A percentile compares a stretch with the other conserved stretches of the same genome.
phyloP scores from a whole-genome alignment of 768 basidiomycete genomes.

The Tylopilus felleus region DNA sequence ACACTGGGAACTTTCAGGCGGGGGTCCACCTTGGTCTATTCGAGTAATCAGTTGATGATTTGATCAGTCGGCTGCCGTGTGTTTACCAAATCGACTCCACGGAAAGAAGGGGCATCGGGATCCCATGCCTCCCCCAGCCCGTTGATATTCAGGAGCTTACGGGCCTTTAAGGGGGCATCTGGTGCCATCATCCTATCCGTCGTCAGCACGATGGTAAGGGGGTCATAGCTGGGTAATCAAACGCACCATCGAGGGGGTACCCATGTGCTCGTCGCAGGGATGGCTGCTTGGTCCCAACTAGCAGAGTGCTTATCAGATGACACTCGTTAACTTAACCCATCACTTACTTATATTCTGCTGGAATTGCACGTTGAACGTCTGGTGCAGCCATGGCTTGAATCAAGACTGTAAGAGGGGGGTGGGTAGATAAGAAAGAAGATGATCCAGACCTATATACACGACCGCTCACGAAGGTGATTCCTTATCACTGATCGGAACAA shows the following conservation, averaged over 20 bases:
- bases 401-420: background rate
- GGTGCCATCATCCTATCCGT: slow-evolving; percentile 20
- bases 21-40: slow-evolving; percentile 20
- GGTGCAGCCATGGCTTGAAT: slow-evolving; percentile 19
- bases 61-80: background rate
- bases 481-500: background rate
- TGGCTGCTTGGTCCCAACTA: slow-evolving; percentile 25
- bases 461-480: background rate
- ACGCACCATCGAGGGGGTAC: slow-evolving; percentile 26
- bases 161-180: background rate
- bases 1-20: slow-evolving; percentile 24
- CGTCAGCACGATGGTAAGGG: background rate
- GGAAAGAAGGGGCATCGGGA: slow-evolving; percentile 18
- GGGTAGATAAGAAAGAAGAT: too few relatives aligned
- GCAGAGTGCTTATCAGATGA: background rate
- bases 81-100: slow-evolving; percentile 22
- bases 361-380: slow-evolving; percentile 17
- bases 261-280: slow-evolving; percentile 26
- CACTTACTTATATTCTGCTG: slow-evolving; percentile 17
- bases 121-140: slow-evolving; percentile 28
- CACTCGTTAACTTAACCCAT: background rate
- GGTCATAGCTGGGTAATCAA: background rate
- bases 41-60: background rate
- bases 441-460: background rate
- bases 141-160: slow-evolving; percentile 5